Base-by-base conservation (phyloP, 2,329 filamentous ascomycete species). In the Knoxdaviesia proteae region DNA sequence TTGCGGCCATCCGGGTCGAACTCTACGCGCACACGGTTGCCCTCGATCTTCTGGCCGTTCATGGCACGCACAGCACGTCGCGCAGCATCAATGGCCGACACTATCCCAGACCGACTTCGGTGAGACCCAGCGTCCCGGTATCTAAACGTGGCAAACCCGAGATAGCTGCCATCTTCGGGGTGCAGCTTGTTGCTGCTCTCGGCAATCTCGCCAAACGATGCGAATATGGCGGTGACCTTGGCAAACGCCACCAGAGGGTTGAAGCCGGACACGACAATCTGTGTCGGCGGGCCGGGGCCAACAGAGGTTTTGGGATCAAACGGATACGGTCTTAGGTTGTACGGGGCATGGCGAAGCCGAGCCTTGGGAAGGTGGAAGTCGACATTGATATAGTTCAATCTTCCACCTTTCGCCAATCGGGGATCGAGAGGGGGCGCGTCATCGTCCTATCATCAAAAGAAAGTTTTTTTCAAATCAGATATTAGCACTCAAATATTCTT, bases 211-310 rank as follows among this genome's bases (percentile, higher is more conserved):
- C 86, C 86, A 60, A 81, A 93, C 3, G 72, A 74, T 11, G 78
- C 74, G 56, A 93, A 92, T 43, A 83, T 71, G 39, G 79, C 74
- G 11, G 72, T 74, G 41, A 94, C 70, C 52, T 84, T 82, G 44
- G 75, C 71, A 51, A 93, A 83, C 8, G 84, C 74, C 36, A 82
- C 79, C 49, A 96, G 65, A 6, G 88, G 87, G 58, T 96, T 90
- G 56, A 94, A 94, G n/a, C 86, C 84, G n/a, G 78, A 87, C 20
- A 94, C 84, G 4, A 96, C 79, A 40, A 98, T 76, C 56, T 94
- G 84, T 3, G 81, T 84, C 2, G 90, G 84, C 9, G 88, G 88
- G 0, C 84, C 84, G 30, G 86, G 84, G 0, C 87, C 88, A 51
- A 92, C 75, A 2, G 88, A 93, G 5, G 84, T 84, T 51, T 75